phyloP scores from a whole-genome alignment of 768 basidiomycete genomes.

The Lactifluus subvellereus region DNA sequence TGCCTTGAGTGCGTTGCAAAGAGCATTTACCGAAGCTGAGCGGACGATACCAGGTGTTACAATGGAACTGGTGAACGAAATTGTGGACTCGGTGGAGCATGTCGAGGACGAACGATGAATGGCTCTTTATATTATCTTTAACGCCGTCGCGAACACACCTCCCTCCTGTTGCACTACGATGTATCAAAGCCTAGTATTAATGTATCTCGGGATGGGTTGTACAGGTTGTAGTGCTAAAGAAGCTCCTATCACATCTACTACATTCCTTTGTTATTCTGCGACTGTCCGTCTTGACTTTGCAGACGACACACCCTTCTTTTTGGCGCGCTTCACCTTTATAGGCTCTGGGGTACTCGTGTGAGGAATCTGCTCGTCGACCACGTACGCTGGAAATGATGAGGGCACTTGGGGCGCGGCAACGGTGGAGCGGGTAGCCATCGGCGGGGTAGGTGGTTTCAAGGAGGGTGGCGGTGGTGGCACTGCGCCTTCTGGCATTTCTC shows the following conservation, averaged over 20 bases:
- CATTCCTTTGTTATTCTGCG: constrained; percentile 25
- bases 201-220: constrained; percentile 16
- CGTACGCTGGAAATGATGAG: constrained; percentile 49
- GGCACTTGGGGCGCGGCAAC: constrained; percentile 24
- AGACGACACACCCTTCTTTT: constrained; percentile 53
- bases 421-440: constrained; percentile 24
- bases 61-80: constrained; percentile 88
- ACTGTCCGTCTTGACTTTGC: constrained; percentile 64
- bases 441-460: constrained; percentile 23
- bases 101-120: constrained; percentile 68
- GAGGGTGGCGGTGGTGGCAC: constrained; percentile 17
- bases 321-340: constrained; percentile 68
- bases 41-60: constrained; percentile 93
- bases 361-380: constrained; percentile 44
- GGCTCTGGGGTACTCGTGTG: constrained; percentile 58
- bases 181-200: constrained; percentile 19
- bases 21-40: constrained; percentile 94
- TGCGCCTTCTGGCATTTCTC: constrained; percentile 24
- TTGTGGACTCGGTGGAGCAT: constrained; percentile 87
- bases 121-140: constrained; percentile 14
- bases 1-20: constrained; percentile 77
- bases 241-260: constrained; percentile 5
- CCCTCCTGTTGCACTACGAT: constrained; percentile 8
- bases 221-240: constrained; percentile 12
- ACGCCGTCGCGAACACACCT: constrained; percentile 1